phyloP scores from a whole-genome alignment of 2,329 filamentous ascomycete species.

The Ustilaginoidea virens region DNA sequence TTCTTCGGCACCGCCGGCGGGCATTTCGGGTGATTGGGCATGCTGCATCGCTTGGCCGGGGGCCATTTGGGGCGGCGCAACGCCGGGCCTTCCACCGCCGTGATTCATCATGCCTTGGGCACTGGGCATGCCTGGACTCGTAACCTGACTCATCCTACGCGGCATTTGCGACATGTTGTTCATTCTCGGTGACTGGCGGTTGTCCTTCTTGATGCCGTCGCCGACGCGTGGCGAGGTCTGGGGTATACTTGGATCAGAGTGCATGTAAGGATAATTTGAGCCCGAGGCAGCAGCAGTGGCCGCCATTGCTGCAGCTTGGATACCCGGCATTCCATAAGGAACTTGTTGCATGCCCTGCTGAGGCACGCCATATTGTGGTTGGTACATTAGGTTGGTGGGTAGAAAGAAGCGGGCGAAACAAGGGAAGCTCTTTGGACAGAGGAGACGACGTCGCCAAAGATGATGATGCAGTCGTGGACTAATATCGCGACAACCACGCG shows the following conservation, averaged over 20 bases:
- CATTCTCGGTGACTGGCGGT: slow-evolving; percentile 65
- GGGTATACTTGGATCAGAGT: slow-evolving; percentile 51
- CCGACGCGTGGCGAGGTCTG: slow-evolving; percentile 68
- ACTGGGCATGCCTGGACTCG: slow-evolving; percentile 58
- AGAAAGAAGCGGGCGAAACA: too few relatives aligned
- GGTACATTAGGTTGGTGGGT: too few relatives aligned
- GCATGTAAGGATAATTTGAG: slow-evolving; percentile 57
- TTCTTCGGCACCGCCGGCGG: slow-evolving; percentile 61
- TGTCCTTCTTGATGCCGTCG: slow-evolving; percentile 55
- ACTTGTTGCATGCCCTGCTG: slow-evolving; percentile 53
- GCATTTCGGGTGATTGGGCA: slow-evolving; percentile 66
- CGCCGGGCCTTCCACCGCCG: slow-evolving; percentile 30
- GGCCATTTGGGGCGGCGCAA: slow-evolving; percentile 43
- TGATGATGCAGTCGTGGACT: too few relatives aligned
- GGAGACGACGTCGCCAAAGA: too few relatives aligned
- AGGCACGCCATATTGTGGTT: slow-evolving; percentile 59
- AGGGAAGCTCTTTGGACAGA: too few relatives aligned
- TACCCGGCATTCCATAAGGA: slow-evolving; percentile 60
- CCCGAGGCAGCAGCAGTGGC: slow-evolving; percentile 83
- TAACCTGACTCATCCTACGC: slow-evolving; percentile 62
- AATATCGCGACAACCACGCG: slow-evolving; percentile 2
- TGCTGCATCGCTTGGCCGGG: slow-evolving; percentile 50
- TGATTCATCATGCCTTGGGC: slow-evolving; percentile 67
- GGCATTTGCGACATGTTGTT: slow-evolving; percentile 44
- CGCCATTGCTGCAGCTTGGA: slow-evolving; percentile 85